Evolutionary conservation across 805 yeast genomes (phyloP).

Genomic region (Wickerhamiella cacticola): DNA sequence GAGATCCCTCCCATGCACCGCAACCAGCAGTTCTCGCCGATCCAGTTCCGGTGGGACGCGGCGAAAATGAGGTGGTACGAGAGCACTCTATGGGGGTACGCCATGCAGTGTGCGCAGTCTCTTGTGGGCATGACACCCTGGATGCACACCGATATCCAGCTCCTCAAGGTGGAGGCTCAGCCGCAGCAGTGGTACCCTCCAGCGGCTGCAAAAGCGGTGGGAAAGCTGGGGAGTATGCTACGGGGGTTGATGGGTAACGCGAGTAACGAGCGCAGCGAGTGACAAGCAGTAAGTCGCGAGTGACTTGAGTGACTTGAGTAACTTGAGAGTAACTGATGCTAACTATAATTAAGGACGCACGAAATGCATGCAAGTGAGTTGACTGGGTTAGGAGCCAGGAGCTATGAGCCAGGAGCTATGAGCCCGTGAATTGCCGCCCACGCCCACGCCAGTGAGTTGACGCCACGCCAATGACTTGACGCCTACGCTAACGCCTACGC

Average conservation of each 20-base stretch:
- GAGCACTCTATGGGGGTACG: conserved; percentile 48
- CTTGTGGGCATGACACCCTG: conserved; percentile 37
- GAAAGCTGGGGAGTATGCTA: conserved; percentile 38
- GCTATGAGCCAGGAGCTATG: too few species aligned
- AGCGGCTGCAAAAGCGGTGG: conserved; percentile 36
- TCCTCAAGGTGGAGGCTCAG: conserved; percentile 38
- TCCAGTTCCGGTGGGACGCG: conserved; percentile 51
- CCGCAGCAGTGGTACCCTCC: conserved; percentile 32
- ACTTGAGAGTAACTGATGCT: too few species aligned
- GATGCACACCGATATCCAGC: conserved; percentile 38
- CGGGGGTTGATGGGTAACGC: conserved; percentile 23
- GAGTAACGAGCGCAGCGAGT: not conserved
- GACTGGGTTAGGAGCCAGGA: too few species aligned
- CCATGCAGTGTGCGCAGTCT: conserved; percentile 26
- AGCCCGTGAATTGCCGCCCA: too few species aligned
- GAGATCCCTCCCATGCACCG: conserved; percentile 6
- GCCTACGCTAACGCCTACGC: conserved; percentile 40
- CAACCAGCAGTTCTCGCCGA: conserved; percentile 31
- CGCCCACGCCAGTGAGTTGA: too few species aligned
- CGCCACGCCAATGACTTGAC: too few species aligned
- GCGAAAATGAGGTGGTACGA: conserved; percentile 66
- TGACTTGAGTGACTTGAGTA: too few species aligned
- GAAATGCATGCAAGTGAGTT: too few species aligned
- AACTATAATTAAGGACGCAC: too few species aligned
- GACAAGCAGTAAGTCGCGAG: too few species aligned